Base-by-base conservation (phyloP, 371 early-diverging fungal genomes). In the Mucor plumbeus region DNA sequence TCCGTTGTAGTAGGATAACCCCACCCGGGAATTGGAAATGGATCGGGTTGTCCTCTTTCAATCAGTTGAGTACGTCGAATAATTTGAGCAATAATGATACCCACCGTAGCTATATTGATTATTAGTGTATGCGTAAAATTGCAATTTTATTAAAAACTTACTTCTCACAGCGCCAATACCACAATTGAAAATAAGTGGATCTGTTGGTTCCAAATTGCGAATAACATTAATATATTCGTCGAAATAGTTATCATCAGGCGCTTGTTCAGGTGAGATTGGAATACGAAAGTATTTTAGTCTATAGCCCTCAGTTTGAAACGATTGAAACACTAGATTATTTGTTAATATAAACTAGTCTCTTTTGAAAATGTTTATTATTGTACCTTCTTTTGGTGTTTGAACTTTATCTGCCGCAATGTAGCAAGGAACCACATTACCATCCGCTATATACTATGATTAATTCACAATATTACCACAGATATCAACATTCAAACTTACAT, bases 91-190 rank as follows among this genome's bases (percentile, higher is more conserved):
- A 85, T 80, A 31, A 87, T 80, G 74, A 88, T 89, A 31, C 88
- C 88, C 39, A 86, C 87, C 53, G 91, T 90, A 21, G 90, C 89
- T 89, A 65, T 13, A 50, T 19, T 54, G 4, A 7, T 17, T 15
- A 26, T 69, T 47, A 58, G 43, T 44, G n/a, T 0, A 15, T 14
- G 17, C 1, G 41, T 9, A 59, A 8, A 10, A 11, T 9, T 33
- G 26, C 3, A 26, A 26, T 35, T n/a, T 35, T 21, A 47, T 14
- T 53, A 36, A 17, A 7, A 4, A 78, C 87, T 73, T 85, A 87
- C 88, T 91, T 66, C 92, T 65, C 10, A 90, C 91, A 31, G 83
- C 87, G 1, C 92, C 92, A 78, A 90, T 88, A 31, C 92, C 92
- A 63, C 92, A 91, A 57, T 88, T 89, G 65, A 91, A 88, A n/a